Base-by-base conservation (phyloP, 2,329 filamentous ascomycete genomes). In the Phialemoniopsis sp. region DNA sequence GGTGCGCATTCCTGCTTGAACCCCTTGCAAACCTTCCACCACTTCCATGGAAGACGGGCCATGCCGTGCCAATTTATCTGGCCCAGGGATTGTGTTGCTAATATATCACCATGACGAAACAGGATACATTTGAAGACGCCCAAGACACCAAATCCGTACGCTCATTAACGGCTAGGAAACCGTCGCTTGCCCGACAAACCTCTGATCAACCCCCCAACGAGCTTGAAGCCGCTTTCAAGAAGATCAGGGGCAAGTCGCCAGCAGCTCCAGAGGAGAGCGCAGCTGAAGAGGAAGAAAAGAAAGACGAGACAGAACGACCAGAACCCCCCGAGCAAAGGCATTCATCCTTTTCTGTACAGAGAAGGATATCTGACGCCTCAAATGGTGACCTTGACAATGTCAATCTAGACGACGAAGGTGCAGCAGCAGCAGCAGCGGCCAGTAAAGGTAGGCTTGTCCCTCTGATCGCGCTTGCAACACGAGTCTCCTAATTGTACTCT, bases 81-180 rank as follows among this genome's bases (percentile, higher is more conserved):
- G 16, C 28, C 33, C 31, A 45, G 17, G 39, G 38, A 34, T n/a
- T 39, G 16, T 35, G 29, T 32, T 40, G 32, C 42, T 39, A 29
- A 41, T 43, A 37, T 15, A n/a, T 16, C 19, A 41, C 36, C 34
- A 29, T 21, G 13, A 15, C 32, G 9, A 9, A 26, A 32, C 49
- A 88, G 83, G 84, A 90, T 53, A 78, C 77, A 13, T 95, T 94
- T 55, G 88, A 95, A 66, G 89, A 95, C 70, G 89, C 87, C 40
- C 68, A 79, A 50, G 85, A 87, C 60, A 77, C 72, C 43, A 63
- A 69, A 34, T 82, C 79, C 28, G 68, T 78, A 38, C 78, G 84
- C 44, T 88, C 84, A 18, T 63, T 89, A 45, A 80, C 76, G 29
- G 70, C 69, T 49, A 64, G 72, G 55, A 67, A 60, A 37, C 43